Conservation (phyloP, 139 green algal species). For the Asterochloris erici region DNA sequence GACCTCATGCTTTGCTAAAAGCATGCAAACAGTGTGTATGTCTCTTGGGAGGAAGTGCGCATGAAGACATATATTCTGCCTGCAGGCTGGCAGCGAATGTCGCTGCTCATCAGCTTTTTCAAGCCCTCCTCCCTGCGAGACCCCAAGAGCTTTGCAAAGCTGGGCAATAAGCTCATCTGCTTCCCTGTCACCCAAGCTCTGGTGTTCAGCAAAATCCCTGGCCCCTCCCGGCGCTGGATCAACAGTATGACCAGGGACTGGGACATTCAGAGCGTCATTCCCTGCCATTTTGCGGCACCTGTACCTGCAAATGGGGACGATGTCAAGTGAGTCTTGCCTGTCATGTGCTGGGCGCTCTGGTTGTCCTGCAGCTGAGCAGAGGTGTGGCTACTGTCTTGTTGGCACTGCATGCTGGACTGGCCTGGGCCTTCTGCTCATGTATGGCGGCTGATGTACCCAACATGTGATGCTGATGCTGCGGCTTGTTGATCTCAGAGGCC, state of each 20-base stretch:
- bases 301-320: conserved; percentile 41
- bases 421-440: too few relatives aligned
- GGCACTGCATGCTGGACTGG: too few relatives aligned
- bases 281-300: conserved; percentile 73
- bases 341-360: too few relatives aligned
- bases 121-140: conserved; percentile 49
- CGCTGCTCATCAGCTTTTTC: conserved; percentile 82
- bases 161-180: conserved; percentile 62
- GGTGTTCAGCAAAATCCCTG: conserved; percentile 70
- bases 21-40: too few relatives aligned
- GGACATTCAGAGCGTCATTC: conserved; percentile 74
- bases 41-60: neutral
- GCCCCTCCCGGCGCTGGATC: conserved; percentile 54
- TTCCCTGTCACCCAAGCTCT: conserved; percentile 75
- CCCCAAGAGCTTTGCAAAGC: conserved; percentile 56
- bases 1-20: too few relatives aligned
- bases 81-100: conserved; percentile 74
- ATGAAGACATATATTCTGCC: neutral
- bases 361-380: too few relatives aligned
- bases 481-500: too few relatives aligned
- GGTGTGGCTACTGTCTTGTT: too few relatives aligned
- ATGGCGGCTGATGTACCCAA: too few relatives aligned
- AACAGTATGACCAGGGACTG: conserved; percentile 61
- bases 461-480: too few relatives aligned
- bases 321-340: conserved; percentile 23